Evolutionary conservation across 768 basidiomycete genomes (phyloP), one percentile per base, ranked within the genome.

Genomic region (Mycena pura): DNA sequence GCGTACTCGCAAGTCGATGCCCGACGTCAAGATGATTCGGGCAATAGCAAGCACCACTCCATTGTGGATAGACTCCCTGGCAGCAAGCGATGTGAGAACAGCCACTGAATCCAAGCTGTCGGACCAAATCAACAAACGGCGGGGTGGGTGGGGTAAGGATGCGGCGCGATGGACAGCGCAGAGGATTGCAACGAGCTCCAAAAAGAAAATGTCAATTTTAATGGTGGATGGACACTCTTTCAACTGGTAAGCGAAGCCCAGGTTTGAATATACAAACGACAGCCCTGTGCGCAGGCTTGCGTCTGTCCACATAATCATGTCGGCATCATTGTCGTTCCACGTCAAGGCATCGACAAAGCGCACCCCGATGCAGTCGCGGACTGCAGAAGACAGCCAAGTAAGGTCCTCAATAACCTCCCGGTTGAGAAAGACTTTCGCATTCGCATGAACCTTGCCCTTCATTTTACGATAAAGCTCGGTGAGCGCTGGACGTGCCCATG

Each of bases 201-300:
- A 62, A 55, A 70, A 72, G 47, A 72, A 69, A 28, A 73, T 73
- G 44, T 71, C 70, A 21, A 67, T 50, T 3, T 22, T 36, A n/a
- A 34, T 34, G 19, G 28, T 17, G 14, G 29, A 8, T 17, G 36
- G 25, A 8, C 28, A 22, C 0, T 50, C 47, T n/a, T 50, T 6
- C 2, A 70, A 24, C 15, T 51, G 48, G 38, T 70, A 71, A n/a
- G 43, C 24, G 36, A 62, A 71, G 22, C 67, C 67, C 8, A 61
- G 64, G 34, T 36, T 36, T 36, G 9, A 9, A 17, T 36, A 36
- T 17, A 36, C 34, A 17, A 36, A 36, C 10, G 34, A 9, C 17
- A 36, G 9, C 34, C 10, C 34, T 36, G 9, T 17, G 9, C 34
- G 9, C 34, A 36, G 43, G 31, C 66, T 71, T 0, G 68, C 70